Percentiles rank a stretch among this genome's conserved stretches.
Conservation (phyloP, 257 asterid species). For the Solanum arcanum region DNA sequence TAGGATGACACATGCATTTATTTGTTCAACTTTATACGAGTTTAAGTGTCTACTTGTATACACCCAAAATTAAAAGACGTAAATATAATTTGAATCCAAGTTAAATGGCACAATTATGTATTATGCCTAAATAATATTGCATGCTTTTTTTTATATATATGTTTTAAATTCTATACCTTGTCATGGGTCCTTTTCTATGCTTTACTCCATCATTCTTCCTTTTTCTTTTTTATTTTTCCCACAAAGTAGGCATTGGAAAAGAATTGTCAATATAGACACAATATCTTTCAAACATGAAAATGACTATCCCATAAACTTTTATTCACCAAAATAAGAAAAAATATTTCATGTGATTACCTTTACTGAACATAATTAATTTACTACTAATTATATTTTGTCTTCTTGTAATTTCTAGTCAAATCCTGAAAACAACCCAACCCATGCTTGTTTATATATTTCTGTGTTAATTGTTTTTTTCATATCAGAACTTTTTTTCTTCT, state of each 20-base stretch:
- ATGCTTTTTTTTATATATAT: not conserved
- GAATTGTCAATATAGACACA: not conserved
- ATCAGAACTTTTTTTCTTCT: not conserved
- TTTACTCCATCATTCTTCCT: not conserved
- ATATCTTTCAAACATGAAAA: not conserved
- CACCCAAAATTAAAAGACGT: too few species aligned
- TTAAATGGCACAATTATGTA: too few species aligned
- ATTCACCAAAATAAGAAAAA: not conserved
- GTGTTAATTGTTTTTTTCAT: not conserved
- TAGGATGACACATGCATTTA: too few species aligned
- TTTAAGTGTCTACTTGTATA: too few species aligned
- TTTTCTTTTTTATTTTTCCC: not conserved
- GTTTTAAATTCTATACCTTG: not conserved
- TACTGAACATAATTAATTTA: not conserved
- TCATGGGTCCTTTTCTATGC: not conserved
- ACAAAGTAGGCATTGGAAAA: not conserved
- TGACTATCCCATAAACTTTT: not conserved
- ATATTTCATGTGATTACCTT: not conserved
- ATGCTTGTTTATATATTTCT: not conserved
- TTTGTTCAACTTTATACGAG: too few species aligned
- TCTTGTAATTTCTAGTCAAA: not conserved
- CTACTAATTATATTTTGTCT: not conserved
- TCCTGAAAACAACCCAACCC: not conserved
- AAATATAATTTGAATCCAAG: too few species aligned
- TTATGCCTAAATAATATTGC: not conserved